Base-by-base conservation (phyloP, 352 stramenopile genomes). In the Globisporangium okanoganense region DNA sequence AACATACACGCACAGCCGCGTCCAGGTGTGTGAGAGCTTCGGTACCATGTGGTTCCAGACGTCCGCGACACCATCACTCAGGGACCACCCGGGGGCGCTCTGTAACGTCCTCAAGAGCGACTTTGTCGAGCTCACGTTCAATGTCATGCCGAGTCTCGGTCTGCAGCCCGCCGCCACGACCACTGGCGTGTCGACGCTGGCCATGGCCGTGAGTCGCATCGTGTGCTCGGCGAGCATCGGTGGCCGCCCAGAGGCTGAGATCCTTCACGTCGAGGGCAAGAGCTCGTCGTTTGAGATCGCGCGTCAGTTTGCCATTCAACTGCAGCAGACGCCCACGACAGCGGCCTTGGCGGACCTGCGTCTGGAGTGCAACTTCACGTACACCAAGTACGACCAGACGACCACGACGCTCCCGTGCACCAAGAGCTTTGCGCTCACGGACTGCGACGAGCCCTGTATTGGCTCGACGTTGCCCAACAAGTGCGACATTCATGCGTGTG, bases 101-200 rank as follows among this genome's bases (percentile, higher is more conserved):
- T 80, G 74, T 56, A 71, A 63, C 6, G 65, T 69, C 33, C 53
- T 64, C 1, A 58, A 71, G 6, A 80, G 71, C 47, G 69, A 77
- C 70, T 83, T 83, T 69, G 71, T 67, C 20, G 74, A 83, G 63
- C 64, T 83, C 62, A 80, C 72, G 58, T 80, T 83, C 31, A 70
- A 75, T 45, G 76, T 75, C 49, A 44, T 67, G 1, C 54, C 74
- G 2, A 60, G 70, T 22, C 59, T 67, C 3, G 74, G 71, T 0
- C 54, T 76, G 3, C 18, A 63, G 44, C 53, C 16, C 4, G 29
- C 16, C 18, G 33, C n/a, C n/a, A n/a, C n/a, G n/a, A n/a, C n/a
- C n/a, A n/a, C 14, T 4, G 0, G 10, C 50, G 35, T 16, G 27
- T 6, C 14, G 3, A 20, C 22, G 38, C 24, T 58, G 44, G 13